These are phyloP conservation scores for Jackrogersella multiformis DNA, from an alignment of 495 filamentous ascomycete genomes.

Conservation along the genomic window DNA sequence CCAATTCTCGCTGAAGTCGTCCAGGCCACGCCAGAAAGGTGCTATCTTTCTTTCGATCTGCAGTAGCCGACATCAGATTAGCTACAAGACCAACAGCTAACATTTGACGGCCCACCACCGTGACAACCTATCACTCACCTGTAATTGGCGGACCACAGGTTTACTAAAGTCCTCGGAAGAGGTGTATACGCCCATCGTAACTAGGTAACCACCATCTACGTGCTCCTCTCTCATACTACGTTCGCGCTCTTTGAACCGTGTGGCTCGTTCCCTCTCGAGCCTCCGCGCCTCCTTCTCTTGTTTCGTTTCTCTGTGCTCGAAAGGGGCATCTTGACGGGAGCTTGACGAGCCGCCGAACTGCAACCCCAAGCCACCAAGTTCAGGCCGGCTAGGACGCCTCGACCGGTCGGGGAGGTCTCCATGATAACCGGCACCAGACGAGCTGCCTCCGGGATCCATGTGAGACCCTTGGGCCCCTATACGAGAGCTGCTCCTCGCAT, in stretches of 20 bases:
- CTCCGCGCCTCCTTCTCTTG: constrained; percentile 90
- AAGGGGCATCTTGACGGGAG: constrained; percentile 47
- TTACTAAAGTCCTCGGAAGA: constrained; percentile 95
- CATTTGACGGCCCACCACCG: neutral
- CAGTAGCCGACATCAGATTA: constrained; percentile 28
- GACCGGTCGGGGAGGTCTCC: constrained; percentile 49
- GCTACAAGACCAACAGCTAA: constrained; percentile 18
- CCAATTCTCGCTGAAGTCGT: constrained; percentile 90
- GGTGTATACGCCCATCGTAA: constrained; percentile 93
- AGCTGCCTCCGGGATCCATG: constrained; percentile 42
- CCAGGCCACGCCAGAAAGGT: constrained; percentile 93
- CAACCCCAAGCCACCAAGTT: constrained; percentile 41
- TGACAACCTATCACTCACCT: constrained; percentile 65
- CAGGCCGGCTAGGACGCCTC: constrained; percentile 42
- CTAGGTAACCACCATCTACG: constrained; percentile 93
- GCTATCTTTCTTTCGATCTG: constrained; percentile 93
- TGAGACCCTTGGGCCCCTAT: constrained; percentile 49
- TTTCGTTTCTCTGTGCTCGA: constrained; percentile 80
- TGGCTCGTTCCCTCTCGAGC: constrained; percentile 79
- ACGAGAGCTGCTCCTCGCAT: constrained; percentile 59
- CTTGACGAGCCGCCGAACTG: constrained; percentile 32
- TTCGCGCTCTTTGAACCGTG: constrained; percentile 82
- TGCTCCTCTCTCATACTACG: constrained; percentile 92
- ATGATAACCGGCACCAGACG: constrained; percentile 49
- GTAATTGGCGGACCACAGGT: constrained; percentile 85